Base-by-base conservation (phyloP, 257 asterid species). In the Ilex asprella region DNA sequence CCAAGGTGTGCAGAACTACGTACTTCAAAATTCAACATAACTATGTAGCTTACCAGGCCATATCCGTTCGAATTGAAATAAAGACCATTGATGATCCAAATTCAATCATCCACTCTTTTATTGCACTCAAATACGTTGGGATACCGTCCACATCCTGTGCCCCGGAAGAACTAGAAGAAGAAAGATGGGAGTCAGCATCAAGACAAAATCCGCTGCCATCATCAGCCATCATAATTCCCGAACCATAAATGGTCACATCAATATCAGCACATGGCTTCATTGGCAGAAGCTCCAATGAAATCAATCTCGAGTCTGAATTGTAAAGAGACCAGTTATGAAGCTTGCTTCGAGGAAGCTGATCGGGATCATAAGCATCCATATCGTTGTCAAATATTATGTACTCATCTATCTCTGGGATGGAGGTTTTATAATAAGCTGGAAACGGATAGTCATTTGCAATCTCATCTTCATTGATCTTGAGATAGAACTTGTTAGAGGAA, bases 91-190 rank as follows among this genome's bases (percentile, higher is more conserved):
- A 78, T 51, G 92, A 85, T 56, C 97, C 97, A 65, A 85, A 89
- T 70, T 92, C 99, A 73, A 89, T 86, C 77, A 83, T 79, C 99
- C 99, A 92, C 72, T 92, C 99, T 74, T 89, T 92, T 58, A 92
- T 86, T 5, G 93, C 91, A 62, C 96, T 89, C 82, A 92, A 69
- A 75, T 77, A 92, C 55, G 83, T 75, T 13, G 94, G 96, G 13
- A 92, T 83, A 39, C 99, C 99, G 59, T 78, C 99, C 63, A 72
- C 60, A 67, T 77, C 86, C 68, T 78, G 52, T 57, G 57, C 68
- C 58, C 64, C 78, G 52, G 89, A 80, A 65, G 80, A 80, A 73
- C 78, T 75, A 56, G 96, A 78, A 60, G 66, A 63, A 55, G 86
- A 76, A 60, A 76, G 71, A 67, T 78, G 60, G 51, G 85, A 73